phyloP scores from a whole-genome alignment of 2,329 filamentous ascomycete species.

The Cladobotryum mycophilum region DNA sequence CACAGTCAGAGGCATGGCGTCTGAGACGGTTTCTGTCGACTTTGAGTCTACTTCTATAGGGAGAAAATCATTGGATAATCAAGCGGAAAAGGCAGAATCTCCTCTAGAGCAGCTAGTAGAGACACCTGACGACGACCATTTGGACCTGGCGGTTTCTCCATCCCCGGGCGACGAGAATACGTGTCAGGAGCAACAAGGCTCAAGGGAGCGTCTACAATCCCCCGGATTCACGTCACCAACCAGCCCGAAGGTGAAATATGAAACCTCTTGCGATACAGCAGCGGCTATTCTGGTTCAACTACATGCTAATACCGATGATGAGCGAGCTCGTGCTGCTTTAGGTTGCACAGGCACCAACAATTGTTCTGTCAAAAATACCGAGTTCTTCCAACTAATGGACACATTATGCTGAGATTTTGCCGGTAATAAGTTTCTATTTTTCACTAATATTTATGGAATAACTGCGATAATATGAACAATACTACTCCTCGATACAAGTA shows the following conservation, averaged over 20 bases:
- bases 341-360: constrained; percentile 5
- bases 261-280: constrained; percentile 10
- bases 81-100: too few relatives aligned
- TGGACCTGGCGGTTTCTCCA: not conserved
- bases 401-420: not conserved
- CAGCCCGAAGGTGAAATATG: not conserved
- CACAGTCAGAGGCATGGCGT: not conserved
- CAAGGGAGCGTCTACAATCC: not conserved
- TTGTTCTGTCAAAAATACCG: constrained; percentile 11
- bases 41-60: too few relatives aligned
- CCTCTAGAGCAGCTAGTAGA: too few relatives aligned
- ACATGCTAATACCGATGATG: constrained; percentile 3
- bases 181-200: not conserved
- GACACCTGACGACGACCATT: not conserved
- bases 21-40: not conserved
- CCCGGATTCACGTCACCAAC: not conserved
- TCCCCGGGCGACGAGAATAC: not conserved
- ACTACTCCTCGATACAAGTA: not conserved
- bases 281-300: constrained; percentile 11
- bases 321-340: constrained; percentile 7
- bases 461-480: not conserved
- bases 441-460: not conserved
- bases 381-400: constrained; percentile 12
- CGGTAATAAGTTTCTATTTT: not conserved
- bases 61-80: too few relatives aligned